Base-by-base conservation (phyloP, 345 rosid genomes). In the Salix viminalis region DNA sequence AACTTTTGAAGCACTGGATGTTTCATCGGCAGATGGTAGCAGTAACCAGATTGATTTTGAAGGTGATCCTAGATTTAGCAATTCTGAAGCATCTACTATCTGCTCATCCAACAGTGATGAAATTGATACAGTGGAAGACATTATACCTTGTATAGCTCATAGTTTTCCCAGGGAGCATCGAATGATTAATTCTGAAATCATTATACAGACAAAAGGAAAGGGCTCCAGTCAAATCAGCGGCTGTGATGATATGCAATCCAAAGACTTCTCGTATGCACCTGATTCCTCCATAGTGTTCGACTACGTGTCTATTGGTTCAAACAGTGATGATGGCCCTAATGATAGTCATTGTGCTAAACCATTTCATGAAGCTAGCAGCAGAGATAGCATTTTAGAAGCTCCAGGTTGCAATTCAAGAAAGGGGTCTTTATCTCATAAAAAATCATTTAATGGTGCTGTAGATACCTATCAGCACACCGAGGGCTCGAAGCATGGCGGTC, bases 291-390 rank as follows among this genome's bases (percentile, higher is more conserved):
- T 70, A 21, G 70, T 52, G 69, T 69, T 48, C 71, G 85, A 84
- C 79, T 74, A 79, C 11, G 61, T 68, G 67, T 83, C 83, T 50
- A 46, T 72, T 69, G 72, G 82, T 68, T 84, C 85, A 69, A 77
- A 77, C 75, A 73, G 81, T 61, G 77, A 78, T 69, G 79, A 34
- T 36, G 39, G 79, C 54, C 52, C 36, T 58, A 39, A 74, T 74
- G 76, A 70, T 81, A 54, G 75, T 28, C 60, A 28, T 56, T 71
- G 71, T 65, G 69, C 75, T 24, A 74, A 74, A 30, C 67, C 79
- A 15, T 79, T 52, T 64, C 71, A 73, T 36, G 54, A 54, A 41
- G 74, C 28, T 24, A 67, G 69, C 67, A 36, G 73, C 48, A 61
- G 62, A 26, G 28, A n/a, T 68, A 12, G 74, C 62, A 30, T 62